Conservation (phyloP, 805 yeast genomes). For the Torulaspora franciscae region DNA sequence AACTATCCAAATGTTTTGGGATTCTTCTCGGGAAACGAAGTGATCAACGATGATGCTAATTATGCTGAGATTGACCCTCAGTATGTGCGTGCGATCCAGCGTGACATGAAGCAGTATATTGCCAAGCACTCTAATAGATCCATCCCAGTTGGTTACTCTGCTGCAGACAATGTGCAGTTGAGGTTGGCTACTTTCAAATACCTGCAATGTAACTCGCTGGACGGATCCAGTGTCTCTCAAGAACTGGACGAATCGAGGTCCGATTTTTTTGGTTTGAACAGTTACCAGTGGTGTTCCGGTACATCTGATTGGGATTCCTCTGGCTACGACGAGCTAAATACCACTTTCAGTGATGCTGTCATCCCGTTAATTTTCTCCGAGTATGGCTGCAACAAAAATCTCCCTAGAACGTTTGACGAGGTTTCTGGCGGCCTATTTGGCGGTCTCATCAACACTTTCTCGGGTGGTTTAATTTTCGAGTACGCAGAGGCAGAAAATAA, state of each 20-base stretch:
- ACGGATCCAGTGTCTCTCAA: constrained; percentile 40
- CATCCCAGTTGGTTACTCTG: constrained; percentile 94
- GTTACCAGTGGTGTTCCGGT: constrained; percentile 82
- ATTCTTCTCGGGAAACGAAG: constrained; percentile 87
- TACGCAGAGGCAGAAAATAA: constrained; percentile 70
- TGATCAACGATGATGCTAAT: constrained; percentile 70
- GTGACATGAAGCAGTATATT: constrained; percentile 86
- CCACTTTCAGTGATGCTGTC: constrained; percentile 53
- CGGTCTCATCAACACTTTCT: constrained; percentile 59
- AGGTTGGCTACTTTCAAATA: constrained; percentile 73
- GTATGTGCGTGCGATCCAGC: constrained; percentile 82
- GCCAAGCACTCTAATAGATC: constrained; percentile 60
- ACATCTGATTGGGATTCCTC: constrained; percentile 56
- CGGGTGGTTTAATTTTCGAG: constrained; percentile 94
- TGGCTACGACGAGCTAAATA: constrained; percentile 61
- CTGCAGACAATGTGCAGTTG: constrained; percentile 73
- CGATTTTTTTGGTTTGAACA: constrained; percentile 87
- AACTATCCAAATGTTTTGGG: constrained; percentile 81
- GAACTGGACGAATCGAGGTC: constrained; percentile 58
- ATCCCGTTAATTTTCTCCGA: constrained; percentile 70
- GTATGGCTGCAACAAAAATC: constrained; percentile 72
- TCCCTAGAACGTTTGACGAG: constrained; percentile 84
- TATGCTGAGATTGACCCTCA: constrained; percentile 61
- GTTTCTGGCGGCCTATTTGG: constrained; percentile 63
- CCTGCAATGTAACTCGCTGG: constrained; percentile 67